Percentiles rank a stretch among this genome's conserved stretches.
Evolutionary conservation across 345 rosid genomes (phyloP).

Genomic region (Corchorus olitorius): DNA sequence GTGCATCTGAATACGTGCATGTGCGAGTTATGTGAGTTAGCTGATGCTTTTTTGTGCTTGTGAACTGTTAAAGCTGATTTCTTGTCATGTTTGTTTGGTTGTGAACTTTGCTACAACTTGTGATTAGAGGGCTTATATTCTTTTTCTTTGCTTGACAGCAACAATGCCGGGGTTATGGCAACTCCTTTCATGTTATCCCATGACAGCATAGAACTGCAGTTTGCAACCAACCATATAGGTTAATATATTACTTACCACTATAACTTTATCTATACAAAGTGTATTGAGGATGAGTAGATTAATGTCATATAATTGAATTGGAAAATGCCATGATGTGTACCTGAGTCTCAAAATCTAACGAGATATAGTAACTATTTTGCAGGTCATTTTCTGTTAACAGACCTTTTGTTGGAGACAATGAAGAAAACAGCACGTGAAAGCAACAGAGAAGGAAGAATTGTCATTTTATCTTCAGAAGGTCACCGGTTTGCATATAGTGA

Average conservation of each 20-base stretch:
- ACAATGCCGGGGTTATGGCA: constrained; percentile 53
- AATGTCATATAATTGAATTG: background rate
- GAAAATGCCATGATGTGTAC: background rate
- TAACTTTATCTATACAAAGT: background rate
- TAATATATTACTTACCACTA: constrained; percentile 3
- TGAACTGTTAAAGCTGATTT: background rate
- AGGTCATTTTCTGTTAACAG: constrained; percentile 78
- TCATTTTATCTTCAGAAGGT: constrained; percentile 63
- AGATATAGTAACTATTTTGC: constrained; percentile 24
- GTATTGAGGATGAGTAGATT: background rate
- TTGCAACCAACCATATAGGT: constrained; percentile 59
- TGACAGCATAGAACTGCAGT: constrained; percentile 51
- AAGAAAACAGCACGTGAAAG: constrained; percentile 60
- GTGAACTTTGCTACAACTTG: background rate
- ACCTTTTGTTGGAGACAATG: constrained; percentile 69
- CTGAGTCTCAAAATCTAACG: constrained; percentile 10
- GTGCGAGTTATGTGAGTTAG: background rate
- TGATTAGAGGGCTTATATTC: constrained; percentile 2
- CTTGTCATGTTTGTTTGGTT: background rate
- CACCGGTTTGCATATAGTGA: constrained; percentile 52
- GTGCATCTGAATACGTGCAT: background rate
- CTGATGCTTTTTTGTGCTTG: background rate
- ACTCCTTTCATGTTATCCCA: constrained; percentile 46
- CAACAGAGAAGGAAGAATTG: constrained; percentile 70
- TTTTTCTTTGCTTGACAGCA: constrained; percentile 30